Conservation (phyloP, 208 protist genomes). For the Leishmania tarentolae region DNA sequence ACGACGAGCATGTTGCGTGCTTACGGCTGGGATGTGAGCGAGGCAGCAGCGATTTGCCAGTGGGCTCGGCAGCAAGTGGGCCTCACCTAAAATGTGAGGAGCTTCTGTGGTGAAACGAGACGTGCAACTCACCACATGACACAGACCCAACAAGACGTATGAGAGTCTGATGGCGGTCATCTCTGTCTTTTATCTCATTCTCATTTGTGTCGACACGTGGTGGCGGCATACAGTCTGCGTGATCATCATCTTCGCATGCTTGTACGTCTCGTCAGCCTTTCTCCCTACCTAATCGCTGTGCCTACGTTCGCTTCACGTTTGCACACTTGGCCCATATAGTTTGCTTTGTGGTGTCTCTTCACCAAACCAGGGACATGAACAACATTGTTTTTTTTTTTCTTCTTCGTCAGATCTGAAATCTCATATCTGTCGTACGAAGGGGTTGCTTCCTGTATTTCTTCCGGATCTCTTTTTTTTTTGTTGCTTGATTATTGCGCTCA, state of each 20-base stretch:
- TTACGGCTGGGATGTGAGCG: slow-evolving; percentile 83
- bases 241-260: background rate
- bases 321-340: background rate
- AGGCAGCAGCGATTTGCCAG: slow-evolving; percentile 59
- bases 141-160: background rate
- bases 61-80: slow-evolving; percentile 74
- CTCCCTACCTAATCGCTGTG: background rate
- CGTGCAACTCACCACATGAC: background rate
- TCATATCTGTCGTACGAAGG: background rate
- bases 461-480: background rate
- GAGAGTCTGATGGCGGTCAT: background rate
- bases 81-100: slow-evolving; percentile 16
- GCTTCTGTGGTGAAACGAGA: background rate
- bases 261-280: background rate
- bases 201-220: background rate
- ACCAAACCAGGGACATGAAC: background rate
- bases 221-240: background rate
- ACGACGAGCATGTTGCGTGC: slow-evolving; percentile 57
- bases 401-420: background rate
- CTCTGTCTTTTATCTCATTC: background rate
- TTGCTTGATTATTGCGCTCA: background rate
- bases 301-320: background rate
- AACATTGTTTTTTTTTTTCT: background rate
- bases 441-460: background rate
- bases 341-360: background rate